Base-by-base conservation (phyloP, 306 rosid species). In the Amphicarpaea edgeworthii region DNA sequence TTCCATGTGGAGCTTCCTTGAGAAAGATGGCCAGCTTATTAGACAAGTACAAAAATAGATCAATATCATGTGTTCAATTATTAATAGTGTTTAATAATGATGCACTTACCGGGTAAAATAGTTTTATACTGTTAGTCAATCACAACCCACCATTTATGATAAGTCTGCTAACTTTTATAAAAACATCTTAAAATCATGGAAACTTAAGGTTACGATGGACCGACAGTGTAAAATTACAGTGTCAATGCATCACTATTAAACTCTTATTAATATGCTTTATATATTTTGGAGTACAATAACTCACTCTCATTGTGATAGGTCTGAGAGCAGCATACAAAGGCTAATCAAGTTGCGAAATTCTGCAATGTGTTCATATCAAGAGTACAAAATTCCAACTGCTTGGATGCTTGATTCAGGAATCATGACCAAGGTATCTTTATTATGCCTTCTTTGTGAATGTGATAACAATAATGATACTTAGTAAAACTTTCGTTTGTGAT, bases 321-420 rank as follows among this genome's bases (percentile, higher is more conserved):
- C 92, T 51, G 97, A 92, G 85, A 69, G 69, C 76, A 83, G 86
- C 84, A 83, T 90, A 71, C 92, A 92, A 72, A 85, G 83, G 81
- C 43, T 92, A 76, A 82, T 87, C 69, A 83, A 84, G 75, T 81
- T 90, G 68, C 82, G 97, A 76, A 86, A 64, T 74, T 83, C 88
- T 14, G 97, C 74, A 24, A 82, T 76, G 86, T 82, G 76, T 16
- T 84, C 92, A 69, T 90, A 92, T 74, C 86, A 90, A n/a, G 87
- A 83, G 32, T 81, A 77, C 81, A 90, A 84, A 79, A 89, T 92
- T 71, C 96, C 97, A 57, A 87, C 81, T 47, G 81, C 83, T 64
- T 92, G 97, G 97, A 92, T 90, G 97, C 96, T 92, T 59, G 97
- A 92, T 82, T 83, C 96, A 8, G 97, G 97, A 72, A 87, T 90